Base-by-base conservation (phyloP, 2,329 filamentous ascomycete species). In the Alternaria arbusti region DNA sequence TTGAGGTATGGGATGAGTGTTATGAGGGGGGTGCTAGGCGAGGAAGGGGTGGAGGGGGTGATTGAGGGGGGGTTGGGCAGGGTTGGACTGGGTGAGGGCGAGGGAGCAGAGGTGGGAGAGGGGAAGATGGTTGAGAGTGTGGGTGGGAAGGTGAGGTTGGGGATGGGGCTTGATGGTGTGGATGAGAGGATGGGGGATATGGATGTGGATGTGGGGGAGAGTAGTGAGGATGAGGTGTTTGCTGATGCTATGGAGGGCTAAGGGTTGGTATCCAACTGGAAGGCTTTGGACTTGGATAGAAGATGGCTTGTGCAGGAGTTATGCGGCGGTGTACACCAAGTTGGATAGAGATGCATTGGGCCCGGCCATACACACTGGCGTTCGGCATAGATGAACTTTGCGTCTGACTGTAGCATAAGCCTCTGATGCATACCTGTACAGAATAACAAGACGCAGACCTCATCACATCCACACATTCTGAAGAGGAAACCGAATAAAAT, bases 1-100 rank as follows among this genome's bases (percentile, higher is more conserved):
- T n/a, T 69, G 57, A 65, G 32, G 45, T 66, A 56, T 40, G 73
- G 62, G 26, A 36, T 43, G 64, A 57, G 20, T 60, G 50, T 75
- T 54, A 58, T 75, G 68, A 52, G 36, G 59, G 66, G 54, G 20
- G 54, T 71, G 20, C 32, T 49, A 3, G 59, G 62, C n/a, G 25
- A 59, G 32, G 57, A 40, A 32, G 50, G 25, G 13, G 55, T 63
- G 9, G 32, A 49, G 23, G 30, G 45, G 1, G 54, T 13, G 17
- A 54, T 23, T 1, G 28, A 56, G 36, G 60, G 57, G 26, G 23
- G 25, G 11, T 30, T 62, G n/a, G 62, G 43, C 7, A 57, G 11
- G 28, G 49, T 22, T 22, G 22, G 22, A 23, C 0, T 23, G 23
- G 22, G 20, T 23, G 10, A 9, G 36, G 25, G 10, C 11, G 26